Base-by-base conservation (phyloP, 2,329 filamentous ascomycete species). In the Exophiala spinifera region DNA sequence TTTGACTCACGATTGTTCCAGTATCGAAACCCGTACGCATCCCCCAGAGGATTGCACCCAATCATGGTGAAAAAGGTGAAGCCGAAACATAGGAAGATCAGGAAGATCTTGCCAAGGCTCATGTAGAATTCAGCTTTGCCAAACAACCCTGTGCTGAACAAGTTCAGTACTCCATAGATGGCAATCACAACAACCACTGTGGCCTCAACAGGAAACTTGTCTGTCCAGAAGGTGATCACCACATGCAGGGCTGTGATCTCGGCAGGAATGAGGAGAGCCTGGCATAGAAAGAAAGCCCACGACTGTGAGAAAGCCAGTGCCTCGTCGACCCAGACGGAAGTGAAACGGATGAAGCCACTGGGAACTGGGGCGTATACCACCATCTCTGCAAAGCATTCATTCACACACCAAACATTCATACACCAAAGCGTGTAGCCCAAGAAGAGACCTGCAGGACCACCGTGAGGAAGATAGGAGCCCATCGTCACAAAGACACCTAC, bases 11-110 rank as follows among this genome's bases (percentile, higher is more conserved):
- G 88, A 7, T 77, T 67, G 11, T 70, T 70, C 76, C 85, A 88
- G 65, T 85, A 83, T 15, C 85, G 79, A 67, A 92, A 92, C 1
- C 88, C 88, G 59, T 88, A 88, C 0, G 81, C 75, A 61, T 91
- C 86, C 34, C 81, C 76, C 1, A 83, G 68, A 0, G 90, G 90
- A 62, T 92, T 94, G 2, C 87, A 90, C 6, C 89, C 90, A 1
- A 94, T 73, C 85, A 94, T 92, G 13, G 39, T 42, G 39, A 42
- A 42, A 21, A 42, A 37, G 31, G 88, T 91, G 72, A 88, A 89
- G 52, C 86, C 87, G 56, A 92, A 85, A 19, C 68, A 48, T 1
- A 79, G 83, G 25, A 75, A 72, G 60, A 74, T 73, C 15, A 80
- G 64, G 3, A 79, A 69, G 5, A 79, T 54, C 28, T 81, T 81